Evolutionary conservation across 352 stramenopile species (phyloP), one percentile per base, ranked within the genome.

Genomic region (Phytophthora europaea): DNA sequence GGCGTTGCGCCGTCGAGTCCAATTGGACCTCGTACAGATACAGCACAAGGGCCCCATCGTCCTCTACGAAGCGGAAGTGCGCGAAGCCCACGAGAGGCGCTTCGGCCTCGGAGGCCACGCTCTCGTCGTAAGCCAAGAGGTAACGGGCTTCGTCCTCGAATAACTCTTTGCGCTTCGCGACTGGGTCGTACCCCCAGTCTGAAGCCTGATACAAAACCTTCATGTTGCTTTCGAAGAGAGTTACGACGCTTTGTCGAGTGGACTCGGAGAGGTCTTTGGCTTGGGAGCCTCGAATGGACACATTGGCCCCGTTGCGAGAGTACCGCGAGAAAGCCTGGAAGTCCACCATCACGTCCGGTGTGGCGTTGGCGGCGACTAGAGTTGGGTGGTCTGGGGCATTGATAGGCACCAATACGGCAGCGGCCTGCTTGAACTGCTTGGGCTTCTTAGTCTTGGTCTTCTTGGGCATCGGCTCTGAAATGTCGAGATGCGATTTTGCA

Each of bases 11-110:
- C 3, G 45, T 57, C 48, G 74, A 28, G 10, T 80, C 75, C 59
- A 99, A 80, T 80, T 99, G 96, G 38, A 99, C 86, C 83, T 99
- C 96, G 79, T 98, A 98, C 7, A 99, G 75, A 80, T 99, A 99
- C 34, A 98, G 73, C 23, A 98, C 93, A 2, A 88, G 68, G 22
- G 92, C 90, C 20, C 92, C 90, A 59, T 98, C 94, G 67, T 99
- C 94, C 36, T 93, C 85, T 62, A 98, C 85, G 67, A 98, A 98
- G 18, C 95, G 95, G 83, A 97, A 98, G 75, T 99, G 96, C 22
- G 87, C 81, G 71, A 98, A 99, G 10, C 75, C 78, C 34, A 79
- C 67, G 28, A 79, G 72, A 15, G 63, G 28, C 16, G 71, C 63
- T 4, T 65, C 69, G 13, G 38, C 48, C 10, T 52, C 36, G 18